Percentiles rank a stretch among this genome's conserved stretches.
Conservation (phyloP, 2,329 filamentous ascomycete species). For the Colletotrichum musae region DNA sequence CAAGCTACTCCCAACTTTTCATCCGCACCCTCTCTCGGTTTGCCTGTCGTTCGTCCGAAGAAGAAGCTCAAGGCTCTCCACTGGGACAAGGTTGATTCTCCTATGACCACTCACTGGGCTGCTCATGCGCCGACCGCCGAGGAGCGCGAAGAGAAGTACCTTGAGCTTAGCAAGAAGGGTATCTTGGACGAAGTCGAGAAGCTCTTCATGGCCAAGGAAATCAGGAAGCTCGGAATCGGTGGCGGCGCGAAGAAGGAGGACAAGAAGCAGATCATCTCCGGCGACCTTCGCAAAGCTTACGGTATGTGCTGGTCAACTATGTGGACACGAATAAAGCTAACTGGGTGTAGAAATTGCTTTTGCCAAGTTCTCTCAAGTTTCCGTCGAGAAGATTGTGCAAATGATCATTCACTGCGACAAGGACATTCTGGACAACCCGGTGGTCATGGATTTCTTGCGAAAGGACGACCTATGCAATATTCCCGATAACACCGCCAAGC, state of each 20-base stretch:
- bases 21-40: slow-evolving; percentile 70
- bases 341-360: slow-evolving; percentile 80
- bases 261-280: slow-evolving; percentile 97
- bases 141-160: slow-evolving; percentile 95
- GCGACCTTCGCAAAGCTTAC: slow-evolving; percentile 89
- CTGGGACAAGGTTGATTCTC: slow-evolving; percentile 98
- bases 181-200: slow-evolving; percentile 98
- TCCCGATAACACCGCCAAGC: slow-evolving; percentile 89
- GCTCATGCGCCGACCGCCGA: slow-evolving; percentile 87
- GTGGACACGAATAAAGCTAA: background rate
- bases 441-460: slow-evolving; percentile 97
- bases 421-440: slow-evolving; percentile 88
- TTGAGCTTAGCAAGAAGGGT: slow-evolving; percentile 92
- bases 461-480: slow-evolving; percentile 94
- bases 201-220: slow-evolving; percentile 97
- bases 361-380: slow-evolving; percentile 89
- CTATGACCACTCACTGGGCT: slow-evolving; percentile 94
- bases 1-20: slow-evolving; percentile 70
- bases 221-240: slow-evolving; percentile 84
- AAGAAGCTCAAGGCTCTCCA: slow-evolving; percentile 99
- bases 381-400: slow-evolving; percentile 87
- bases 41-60: slow-evolving; percentile 90
- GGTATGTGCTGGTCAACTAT: slow-evolving; percentile 62
- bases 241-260: slow-evolving; percentile 82
- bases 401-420: slow-evolving; percentile 97